phyloP scores from a whole-genome alignment of 805 yeast genomes.

The Aciculoconidium aculeatum region DNA sequence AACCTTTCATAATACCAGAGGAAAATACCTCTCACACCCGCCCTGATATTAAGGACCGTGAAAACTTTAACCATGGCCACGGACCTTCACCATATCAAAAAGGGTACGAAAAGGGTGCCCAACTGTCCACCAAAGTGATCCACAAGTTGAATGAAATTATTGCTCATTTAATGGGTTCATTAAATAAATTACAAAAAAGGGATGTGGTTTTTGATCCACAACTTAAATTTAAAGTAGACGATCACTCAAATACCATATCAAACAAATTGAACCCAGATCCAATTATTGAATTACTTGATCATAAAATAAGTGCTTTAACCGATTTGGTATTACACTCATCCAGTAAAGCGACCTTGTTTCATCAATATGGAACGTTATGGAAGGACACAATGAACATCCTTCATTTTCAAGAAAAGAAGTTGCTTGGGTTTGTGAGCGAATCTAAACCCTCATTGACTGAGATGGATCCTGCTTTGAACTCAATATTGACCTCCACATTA shows the following conservation, averaged over 20 bases:
- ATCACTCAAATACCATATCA: constrained; percentile 26
- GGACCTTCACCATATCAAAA: constrained; percentile 26
- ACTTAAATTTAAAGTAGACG: too few species aligned
- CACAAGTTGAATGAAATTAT: constrained; percentile 6
- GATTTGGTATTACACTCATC: constrained; percentile 21
- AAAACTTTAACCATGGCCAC: constrained; percentile 14
- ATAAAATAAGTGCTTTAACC: constrained; percentile 22
- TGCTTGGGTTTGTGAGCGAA: constrained; percentile 13
- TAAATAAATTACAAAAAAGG: constrained; percentile 6
- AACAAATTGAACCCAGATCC: constrained; percentile 32
- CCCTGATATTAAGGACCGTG: constrained; percentile 3
- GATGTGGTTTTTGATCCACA: constrained; percentile 4
- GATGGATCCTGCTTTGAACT: constrained; percentile 4
- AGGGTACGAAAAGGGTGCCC: constrained; percentile 31
- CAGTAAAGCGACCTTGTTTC: constrained; percentile 21
- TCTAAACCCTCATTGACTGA: constrained; percentile 6
- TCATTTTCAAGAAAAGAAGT: constrained; percentile 20
- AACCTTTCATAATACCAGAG: constrained; percentile 13
- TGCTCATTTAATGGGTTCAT: constrained; percentile 1
- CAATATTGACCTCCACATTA: constrained; percentile 6
- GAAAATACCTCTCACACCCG: constrained; percentile 1
- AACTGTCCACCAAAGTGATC: constrained; percentile 21
- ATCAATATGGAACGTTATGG: constrained; percentile 25
- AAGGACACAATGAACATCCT: constrained; percentile 16
- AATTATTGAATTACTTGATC: constrained; percentile 22